These are phyloP conservation scores for Penicillium sp. DNA, from an alignment of 2,329 filamentous ascomycete species.

Conservation along the genomic window DNA sequence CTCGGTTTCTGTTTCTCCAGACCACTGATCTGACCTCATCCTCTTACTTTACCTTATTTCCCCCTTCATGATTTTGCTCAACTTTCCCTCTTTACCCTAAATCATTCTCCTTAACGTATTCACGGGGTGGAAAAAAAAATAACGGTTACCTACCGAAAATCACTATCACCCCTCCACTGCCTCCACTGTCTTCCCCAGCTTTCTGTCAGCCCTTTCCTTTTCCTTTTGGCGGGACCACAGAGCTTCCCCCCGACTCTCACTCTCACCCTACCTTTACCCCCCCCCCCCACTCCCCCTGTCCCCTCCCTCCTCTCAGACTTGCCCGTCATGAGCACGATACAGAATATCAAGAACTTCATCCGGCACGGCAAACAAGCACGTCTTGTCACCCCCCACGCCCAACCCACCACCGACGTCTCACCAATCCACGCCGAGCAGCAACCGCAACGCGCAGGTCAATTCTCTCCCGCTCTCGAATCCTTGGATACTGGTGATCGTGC, in stretches of 20 bases:
- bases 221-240: not conserved
- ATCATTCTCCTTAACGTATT: not conserved
- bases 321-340: slow-evolving; percentile 64
- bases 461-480: slow-evolving; percentile 54
- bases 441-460: slow-evolving; percentile 47
- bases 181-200: not conserved
- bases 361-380: slow-evolving; percentile 95
- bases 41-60: slow-evolving; percentile 4
- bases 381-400: slow-evolving; percentile 56
- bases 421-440: slow-evolving; percentile 62
- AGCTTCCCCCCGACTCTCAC: not conserved
- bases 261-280: slow-evolving; percentile 1
- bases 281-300: not conserved
- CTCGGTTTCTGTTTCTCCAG: not conserved
- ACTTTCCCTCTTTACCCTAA: not conserved
- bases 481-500: slow-evolving; percentile 56
- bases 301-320: not conserved
- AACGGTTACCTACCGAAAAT: not conserved
- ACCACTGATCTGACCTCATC: not conserved
- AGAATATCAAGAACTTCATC: slow-evolving; percentile 97
- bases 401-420: slow-evolving; percentile 60
- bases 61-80: slow-evolving; percentile 3
- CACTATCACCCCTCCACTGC: not conserved
- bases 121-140: not conserved
- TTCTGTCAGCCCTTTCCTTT: not conserved